Percentiles rank a stretch among this genome's conserved stretches.
These are phyloP conservation scores for Podaxis rugospora DNA, from an alignment of 768 basidiomycete genomes.

Conservation along the genomic window DNA sequence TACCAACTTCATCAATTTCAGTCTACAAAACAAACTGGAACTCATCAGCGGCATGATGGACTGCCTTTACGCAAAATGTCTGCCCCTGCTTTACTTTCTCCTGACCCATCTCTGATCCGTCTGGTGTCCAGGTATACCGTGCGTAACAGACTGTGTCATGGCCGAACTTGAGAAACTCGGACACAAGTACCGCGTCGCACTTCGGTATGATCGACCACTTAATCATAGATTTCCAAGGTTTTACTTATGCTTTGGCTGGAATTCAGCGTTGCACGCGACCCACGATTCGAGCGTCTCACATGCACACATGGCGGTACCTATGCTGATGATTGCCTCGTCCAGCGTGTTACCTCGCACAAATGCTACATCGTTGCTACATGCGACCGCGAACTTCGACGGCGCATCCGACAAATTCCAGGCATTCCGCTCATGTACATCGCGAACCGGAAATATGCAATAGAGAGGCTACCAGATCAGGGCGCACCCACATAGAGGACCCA, in stretches of 20 bases:
- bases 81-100: slow-evolving; percentile 2
- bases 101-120: slow-evolving; percentile 7
- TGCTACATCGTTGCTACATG: slow-evolving; percentile 98
- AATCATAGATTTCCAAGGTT: neutral
- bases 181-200: slow-evolving; percentile 89
- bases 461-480: slow-evolving; percentile 91
- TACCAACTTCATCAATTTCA: slow-evolving; percentile 99
- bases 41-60: slow-evolving; percentile 99
- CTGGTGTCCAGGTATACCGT: slow-evolving; percentile 76
- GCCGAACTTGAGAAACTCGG: slow-evolving; percentile 98
- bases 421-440: slow-evolving; percentile 98
- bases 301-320: slow-evolving; percentile 97
- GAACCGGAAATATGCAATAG: slow-evolving; percentile 87
- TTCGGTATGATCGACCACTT: slow-evolving; percentile 57
- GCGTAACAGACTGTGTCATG: slow-evolving; percentile 99
- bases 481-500: slow-evolving; percentile 49
- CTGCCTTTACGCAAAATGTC: slow-evolving; percentile 96
- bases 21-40: slow-evolving; percentile 96
- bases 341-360: slow-evolving; percentile 91
- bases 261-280: slow-evolving; percentile 91
- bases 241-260: slow-evolving; percentile 5
- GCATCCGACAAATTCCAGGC: slow-evolving; percentile 90
- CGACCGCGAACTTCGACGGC: slow-evolving; percentile 87
- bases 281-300: slow-evolving; percentile 89
- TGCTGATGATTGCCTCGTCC: slow-evolving; percentile 97